Evolutionary conservation across 2,329 filamentous ascomycete species (phyloP), one percentile per base, ranked within the genome.

Genomic region (Plectosphaerella plurivora): DNA sequence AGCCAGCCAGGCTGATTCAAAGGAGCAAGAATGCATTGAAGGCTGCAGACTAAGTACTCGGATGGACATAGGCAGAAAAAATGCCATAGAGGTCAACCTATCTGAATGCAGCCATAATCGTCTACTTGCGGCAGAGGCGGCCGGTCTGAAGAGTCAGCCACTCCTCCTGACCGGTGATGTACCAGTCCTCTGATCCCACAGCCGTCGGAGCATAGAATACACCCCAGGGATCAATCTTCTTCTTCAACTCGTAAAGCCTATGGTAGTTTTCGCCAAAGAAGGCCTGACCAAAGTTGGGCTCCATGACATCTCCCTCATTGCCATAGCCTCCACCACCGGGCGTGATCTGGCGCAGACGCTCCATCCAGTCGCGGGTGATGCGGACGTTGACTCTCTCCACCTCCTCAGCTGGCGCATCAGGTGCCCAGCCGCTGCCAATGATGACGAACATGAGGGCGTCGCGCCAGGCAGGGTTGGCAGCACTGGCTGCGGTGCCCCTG

Each of bases 401-500:
- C 48, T 57, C 55, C 46, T 55, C 53, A 2, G 18, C 15, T 12
- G 55, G 48, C 5, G 51, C 53, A 15, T 45, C 49, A 2, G 45
- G n/a, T 11, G 49, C 49, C 55, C 53, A 57, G 3, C 45, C 48
- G 11, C 47, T 24, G 12, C 53, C 51, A 45, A 60, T 56, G 55
- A 72, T 72, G 47, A 59, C 59, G 51, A 68, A 67, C 62, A 72
- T 61, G 33, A 64, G 59, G 8, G 68, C 67, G 1, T 68, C 65
- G n/a, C 76, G 65, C 75, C 75, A 79, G 1, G 74, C 75, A 1
- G 74, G 75, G 49, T 71, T 70, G n/a, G 69, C 61, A 6, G 71
- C 65, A 18, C 69, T 73, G 41, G 63, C 60, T 10, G 64, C 28
- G 51, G 12, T 61, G 50, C n/a, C 33, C 57, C 0, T 51, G 53